These are phyloP conservation scores for Curvularia sp. DNA, from an alignment of 2,329 filamentous ascomycete genomes.

Conservation along the genomic window DNA sequence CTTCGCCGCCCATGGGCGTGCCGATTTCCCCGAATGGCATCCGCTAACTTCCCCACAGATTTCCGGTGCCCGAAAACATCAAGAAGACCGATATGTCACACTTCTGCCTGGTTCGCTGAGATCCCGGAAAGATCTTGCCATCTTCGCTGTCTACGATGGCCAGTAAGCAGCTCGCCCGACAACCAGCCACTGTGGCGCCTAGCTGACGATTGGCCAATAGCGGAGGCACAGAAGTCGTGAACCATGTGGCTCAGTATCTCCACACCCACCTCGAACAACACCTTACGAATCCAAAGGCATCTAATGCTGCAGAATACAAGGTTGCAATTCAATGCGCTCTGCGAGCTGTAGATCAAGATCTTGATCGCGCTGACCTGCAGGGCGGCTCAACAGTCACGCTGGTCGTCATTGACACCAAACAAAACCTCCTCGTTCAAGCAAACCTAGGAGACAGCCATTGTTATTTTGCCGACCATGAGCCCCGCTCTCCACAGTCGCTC, in stretches of 20 bases:
- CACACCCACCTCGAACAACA: slow-evolving; percentile 32
- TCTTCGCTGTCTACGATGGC: slow-evolving; percentile 37
- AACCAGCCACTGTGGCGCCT: background rate
- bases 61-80: slow-evolving; percentile 30
- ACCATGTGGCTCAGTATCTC: slow-evolving; percentile 27
- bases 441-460: slow-evolving; percentile 36
- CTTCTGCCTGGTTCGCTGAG: slow-evolving; percentile 27
- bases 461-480: slow-evolving; percentile 26
- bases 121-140: slow-evolving; percentile 32
- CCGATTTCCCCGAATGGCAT: slow-evolving; percentile 10
- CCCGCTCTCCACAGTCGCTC: slow-evolving; percentile 9
- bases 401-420: slow-evolving; percentile 31
- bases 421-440: slow-evolving; percentile 32
- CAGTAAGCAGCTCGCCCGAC: slow-evolving; percentile 23
- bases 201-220: slow-evolving; percentile 19
- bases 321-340: slow-evolving; percentile 34
- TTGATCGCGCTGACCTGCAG: slow-evolving; percentile 25
- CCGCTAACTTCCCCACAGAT: slow-evolving; percentile 33
- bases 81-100: slow-evolving; percentile 34
- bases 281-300: slow-evolving; percentile 20
- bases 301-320: slow-evolving; percentile 30
- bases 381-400: slow-evolving; percentile 37
- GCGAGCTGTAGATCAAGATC: slow-evolving; percentile 28
- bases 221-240: slow-evolving; percentile 30
- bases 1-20: background rate